A percentile compares a stretch with the other conserved stretches of the same genome.
Conservation (phyloP, 176 grass and related monocot genomes). For the Musa troglodytarum region DNA sequence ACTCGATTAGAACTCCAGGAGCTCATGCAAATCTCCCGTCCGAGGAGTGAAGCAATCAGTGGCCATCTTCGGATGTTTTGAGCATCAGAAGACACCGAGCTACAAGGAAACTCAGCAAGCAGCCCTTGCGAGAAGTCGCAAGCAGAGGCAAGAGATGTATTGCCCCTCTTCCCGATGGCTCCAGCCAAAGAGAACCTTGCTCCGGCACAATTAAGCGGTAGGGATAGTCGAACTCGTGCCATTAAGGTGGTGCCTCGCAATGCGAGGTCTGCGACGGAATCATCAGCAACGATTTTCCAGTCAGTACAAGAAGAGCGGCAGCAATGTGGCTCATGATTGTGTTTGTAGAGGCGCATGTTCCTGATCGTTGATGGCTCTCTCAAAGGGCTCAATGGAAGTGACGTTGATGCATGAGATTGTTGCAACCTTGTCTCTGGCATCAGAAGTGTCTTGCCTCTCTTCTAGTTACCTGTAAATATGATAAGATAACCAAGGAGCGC, state of each 20-base stretch:
- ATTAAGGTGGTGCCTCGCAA: conserved; percentile 87
- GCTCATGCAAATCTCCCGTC: conserved; percentile 45
- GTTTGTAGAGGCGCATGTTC: no score
- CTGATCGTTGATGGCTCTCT: no score
- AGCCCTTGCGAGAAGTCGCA: conserved; percentile 42
- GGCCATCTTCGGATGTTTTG: conserved; percentile 39
- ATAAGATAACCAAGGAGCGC: no score
- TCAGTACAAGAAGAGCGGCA: conserved; percentile 77
- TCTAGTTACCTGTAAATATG: no score
- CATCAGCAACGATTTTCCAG: conserved; percentile 63
- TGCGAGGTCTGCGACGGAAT: conserved; percentile 42
- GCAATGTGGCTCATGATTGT: conserved; percentile 28
- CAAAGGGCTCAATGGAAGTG: no score
- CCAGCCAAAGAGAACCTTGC: conserved; percentile 18
- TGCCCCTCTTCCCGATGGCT: conserved; percentile 14
- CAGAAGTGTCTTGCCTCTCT: no score
- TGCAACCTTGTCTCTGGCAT: no score
- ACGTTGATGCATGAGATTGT: no score
- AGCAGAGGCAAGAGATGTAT: conserved; percentile 29
- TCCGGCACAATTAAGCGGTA: conserved; percentile 27
- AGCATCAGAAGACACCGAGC: conserved; percentile 54
- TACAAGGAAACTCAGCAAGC: conserved; percentile 67
- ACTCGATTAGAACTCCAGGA: conserved; percentile 34
- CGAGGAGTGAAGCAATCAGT: conserved; percentile 40
- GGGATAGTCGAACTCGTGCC: conserved; percentile 30